Evolutionary conservation across 257 asterid genomes (phyloP).

Genomic region (Petunia axillaris): DNA sequence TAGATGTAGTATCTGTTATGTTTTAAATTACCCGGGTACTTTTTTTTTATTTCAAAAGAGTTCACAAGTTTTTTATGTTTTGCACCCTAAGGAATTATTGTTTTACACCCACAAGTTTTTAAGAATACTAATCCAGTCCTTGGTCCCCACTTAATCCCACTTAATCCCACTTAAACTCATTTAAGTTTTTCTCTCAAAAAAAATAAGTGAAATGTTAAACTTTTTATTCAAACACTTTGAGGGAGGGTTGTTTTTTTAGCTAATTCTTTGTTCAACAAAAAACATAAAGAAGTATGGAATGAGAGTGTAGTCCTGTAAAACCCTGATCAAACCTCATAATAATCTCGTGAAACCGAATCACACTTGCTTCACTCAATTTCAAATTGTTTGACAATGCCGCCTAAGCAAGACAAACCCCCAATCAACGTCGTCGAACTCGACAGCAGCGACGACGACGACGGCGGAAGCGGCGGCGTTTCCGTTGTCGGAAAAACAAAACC

Average conservation of each 20-base stretch:
- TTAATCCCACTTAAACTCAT: too few species aligned
- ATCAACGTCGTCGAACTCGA: constrained; percentile 62
- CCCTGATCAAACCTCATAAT: neutral
- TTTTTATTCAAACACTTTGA: too few species aligned
- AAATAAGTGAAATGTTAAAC: too few species aligned
- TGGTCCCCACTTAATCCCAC: too few species aligned
- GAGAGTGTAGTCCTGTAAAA: neutral
- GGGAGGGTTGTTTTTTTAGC: neutral
- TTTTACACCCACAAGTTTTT: too few species aligned
- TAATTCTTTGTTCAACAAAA: neutral
- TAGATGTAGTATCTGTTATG: too few species aligned
- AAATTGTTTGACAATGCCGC: constrained; percentile 38
- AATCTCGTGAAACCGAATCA: neutral
- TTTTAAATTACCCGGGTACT: too few species aligned
- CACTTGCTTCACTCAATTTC: neutral
- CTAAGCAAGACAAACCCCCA: constrained; percentile 41
- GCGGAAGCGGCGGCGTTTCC: constrained; percentile 30
- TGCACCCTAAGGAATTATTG: too few species aligned
- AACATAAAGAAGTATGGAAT: neutral
- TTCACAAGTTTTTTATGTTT: too few species aligned
- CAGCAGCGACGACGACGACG: constrained; percentile 75
- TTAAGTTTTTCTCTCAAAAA: too few species aligned
- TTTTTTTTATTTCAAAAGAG: too few species aligned
- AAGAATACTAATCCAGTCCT: too few species aligned
- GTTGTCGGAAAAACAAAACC: constrained; percentile 20